Percentiles rank a stretch among this genome's conserved stretches.
Conservation (phyloP, 2,329 filamentous ascomycete genomes). For the Pseudocercospora vitis region DNA sequence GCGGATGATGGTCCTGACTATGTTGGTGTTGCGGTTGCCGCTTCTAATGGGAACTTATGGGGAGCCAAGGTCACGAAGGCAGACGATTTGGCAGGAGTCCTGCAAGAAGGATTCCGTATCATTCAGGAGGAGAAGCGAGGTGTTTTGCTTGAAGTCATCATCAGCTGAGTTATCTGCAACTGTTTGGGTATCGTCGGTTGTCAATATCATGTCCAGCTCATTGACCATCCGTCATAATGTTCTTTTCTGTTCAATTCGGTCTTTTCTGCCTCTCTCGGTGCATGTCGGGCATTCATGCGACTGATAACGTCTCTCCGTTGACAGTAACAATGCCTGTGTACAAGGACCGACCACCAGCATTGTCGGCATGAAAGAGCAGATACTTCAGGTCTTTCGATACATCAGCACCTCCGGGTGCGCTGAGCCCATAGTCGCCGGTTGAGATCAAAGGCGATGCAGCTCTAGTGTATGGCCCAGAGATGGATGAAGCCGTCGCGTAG, state of each 20-base stretch:
- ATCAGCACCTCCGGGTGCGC: slow-evolving; percentile 37
- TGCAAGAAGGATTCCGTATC: slow-evolving; percentile 3
- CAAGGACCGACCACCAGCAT: slow-evolving; percentile 26
- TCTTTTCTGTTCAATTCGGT: not conserved
- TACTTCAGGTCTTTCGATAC: slow-evolving; percentile 32
- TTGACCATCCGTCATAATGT: not conserved
- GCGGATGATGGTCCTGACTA: slow-evolving; percentile 22
- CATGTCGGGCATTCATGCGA: not conserved
- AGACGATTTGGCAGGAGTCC: slow-evolving; percentile 9
- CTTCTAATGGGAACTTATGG: slow-evolving; percentile 14
- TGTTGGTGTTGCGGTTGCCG: slow-evolving; percentile 20
- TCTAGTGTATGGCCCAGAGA: slow-evolving; percentile 38
- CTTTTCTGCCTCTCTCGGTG: not conserved
- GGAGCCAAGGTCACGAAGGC: slow-evolving; percentile 10
- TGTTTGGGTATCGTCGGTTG: not conserved
- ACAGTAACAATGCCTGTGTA: slow-evolving; percentile 21
- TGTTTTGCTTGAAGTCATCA: slow-evolving; percentile 18
- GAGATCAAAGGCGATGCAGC: slow-evolving; percentile 30
- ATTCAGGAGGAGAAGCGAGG: slow-evolving; percentile 17
- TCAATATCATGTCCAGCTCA: not conserved
- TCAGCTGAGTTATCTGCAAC: slow-evolving; percentile 1
- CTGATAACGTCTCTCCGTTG: slow-evolving; percentile 7
- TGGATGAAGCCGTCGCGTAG: slow-evolving; percentile 35
- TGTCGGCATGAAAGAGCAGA: slow-evolving; percentile 38
- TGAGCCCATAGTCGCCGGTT: slow-evolving; percentile 34